These are phyloP conservation scores for Russula griseocarnosa DNA, from an alignment of 768 basidiomycete genomes.

Conservation along the genomic window DNA sequence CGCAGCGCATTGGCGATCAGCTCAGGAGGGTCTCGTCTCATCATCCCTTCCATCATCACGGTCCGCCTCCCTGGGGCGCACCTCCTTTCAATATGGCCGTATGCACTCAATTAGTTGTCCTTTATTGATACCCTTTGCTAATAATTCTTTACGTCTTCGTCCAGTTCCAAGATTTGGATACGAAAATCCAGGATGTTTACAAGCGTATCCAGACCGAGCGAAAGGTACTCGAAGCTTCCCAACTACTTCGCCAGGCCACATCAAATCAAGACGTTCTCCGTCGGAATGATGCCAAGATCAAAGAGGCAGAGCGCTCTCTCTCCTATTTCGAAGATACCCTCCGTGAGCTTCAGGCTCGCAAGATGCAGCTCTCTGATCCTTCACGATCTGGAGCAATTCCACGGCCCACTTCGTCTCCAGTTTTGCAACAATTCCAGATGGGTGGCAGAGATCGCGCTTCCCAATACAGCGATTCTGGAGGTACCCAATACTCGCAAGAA, in stretches of 20 bases:
- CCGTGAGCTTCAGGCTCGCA: slow-evolving; percentile 75
- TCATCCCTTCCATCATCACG: slow-evolving; percentile 15
- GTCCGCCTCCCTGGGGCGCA: slow-evolving; percentile 19
- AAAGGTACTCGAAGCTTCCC: slow-evolving; percentile 84
- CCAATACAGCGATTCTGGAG: slow-evolving; percentile 18
- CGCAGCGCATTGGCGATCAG: slow-evolving; percentile 9
- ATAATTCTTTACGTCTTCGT: neutral
- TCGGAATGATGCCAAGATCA: slow-evolving; percentile 78
- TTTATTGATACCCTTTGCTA: slow-evolving; percentile 14
- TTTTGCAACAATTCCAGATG: slow-evolving; percentile 11
- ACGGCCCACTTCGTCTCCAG: slow-evolving; percentile 19
- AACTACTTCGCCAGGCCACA: slow-evolving; percentile 75
- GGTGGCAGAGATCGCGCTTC: slow-evolving; percentile 23
- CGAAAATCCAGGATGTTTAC: slow-evolving; percentile 89
- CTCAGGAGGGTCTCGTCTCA: slow-evolving; percentile 13
- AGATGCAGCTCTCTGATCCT: slow-evolving; percentile 56
- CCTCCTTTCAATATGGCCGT: slow-evolving; percentile 19
- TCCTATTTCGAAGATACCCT: slow-evolving; percentile 86
- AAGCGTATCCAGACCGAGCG: slow-evolving; percentile 89
- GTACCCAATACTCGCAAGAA: slow-evolving; percentile 32
- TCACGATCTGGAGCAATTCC: slow-evolving; percentile 40
- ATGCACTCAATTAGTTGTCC: slow-evolving; percentile 1
- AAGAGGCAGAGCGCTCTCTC: slow-evolving; percentile 78
- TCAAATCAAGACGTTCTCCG: slow-evolving; percentile 82
- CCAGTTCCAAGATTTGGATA: slow-evolving; percentile 64